phyloP scores from a whole-genome alignment of 2,329 filamentous ascomycete species.

The Aureobasidium pullulans region DNA sequence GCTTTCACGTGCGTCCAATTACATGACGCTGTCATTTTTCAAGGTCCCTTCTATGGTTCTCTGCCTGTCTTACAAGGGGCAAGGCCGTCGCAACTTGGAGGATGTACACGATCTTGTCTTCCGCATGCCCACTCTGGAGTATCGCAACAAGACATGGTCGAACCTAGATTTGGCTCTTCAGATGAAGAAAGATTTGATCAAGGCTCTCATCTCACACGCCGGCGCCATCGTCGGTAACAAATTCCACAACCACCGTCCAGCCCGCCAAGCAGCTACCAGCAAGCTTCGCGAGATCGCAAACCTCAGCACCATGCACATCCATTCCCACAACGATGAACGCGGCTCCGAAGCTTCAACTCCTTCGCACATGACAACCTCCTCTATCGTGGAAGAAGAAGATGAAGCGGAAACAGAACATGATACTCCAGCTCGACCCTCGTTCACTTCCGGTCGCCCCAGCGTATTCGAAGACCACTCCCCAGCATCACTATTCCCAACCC shows the following conservation, averaged over 20 bases:
- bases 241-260: constrained; percentile 80
- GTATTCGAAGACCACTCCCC: not conserved
- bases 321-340: constrained; percentile 10
- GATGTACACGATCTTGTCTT: constrained; percentile 98
- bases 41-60: constrained; percentile 92
- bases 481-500: not conserved
- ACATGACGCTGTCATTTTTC: constrained; percentile 95
- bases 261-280: constrained; percentile 62
- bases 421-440: constrained; percentile 2
- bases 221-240: constrained; percentile 98
- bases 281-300: constrained; percentile 79
- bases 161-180: constrained; percentile 90
- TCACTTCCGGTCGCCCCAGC: constrained; percentile 7
- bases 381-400: constrained; percentile 6
- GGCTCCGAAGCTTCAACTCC: not conserved
- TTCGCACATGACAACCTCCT: not conserved
- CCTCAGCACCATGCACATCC: constrained; percentile 55
- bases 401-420: not conserved
- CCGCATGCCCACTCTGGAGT: constrained; percentile 86
- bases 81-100: constrained; percentile 88
- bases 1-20: constrained; percentile 90
- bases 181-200: constrained; percentile 89
- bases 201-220: constrained; percentile 88
- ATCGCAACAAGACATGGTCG: constrained; percentile 98
- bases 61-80: constrained; percentile 93